Conservation (phyloP, 1,139 yeast species). For the Cylindricascospora bacillispora region DNA sequence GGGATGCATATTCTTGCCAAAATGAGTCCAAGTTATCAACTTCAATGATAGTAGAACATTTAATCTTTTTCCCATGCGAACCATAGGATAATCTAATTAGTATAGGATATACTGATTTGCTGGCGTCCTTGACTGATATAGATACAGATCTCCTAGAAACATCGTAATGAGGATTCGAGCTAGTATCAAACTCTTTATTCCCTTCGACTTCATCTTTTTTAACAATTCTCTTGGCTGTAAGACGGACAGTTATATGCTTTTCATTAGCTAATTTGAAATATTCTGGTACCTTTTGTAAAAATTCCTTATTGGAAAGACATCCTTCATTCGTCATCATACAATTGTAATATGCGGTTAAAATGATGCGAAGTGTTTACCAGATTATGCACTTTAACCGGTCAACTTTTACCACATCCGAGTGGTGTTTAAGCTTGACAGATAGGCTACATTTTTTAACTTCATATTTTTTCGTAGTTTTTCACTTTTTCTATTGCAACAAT, state of each 20-base stretch:
- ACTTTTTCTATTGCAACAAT: no score
- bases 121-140: constrained; percentile 5
- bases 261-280: constrained; percentile 19
- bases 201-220: constrained; percentile 19
- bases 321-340: background rate
- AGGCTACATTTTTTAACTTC: no score
- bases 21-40: constrained; percentile 45
- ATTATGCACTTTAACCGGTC: no score
- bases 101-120: constrained; percentile 31
- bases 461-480: no score
- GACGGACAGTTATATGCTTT: constrained; percentile 16
- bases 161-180: constrained; percentile 17
- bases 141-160: constrained; percentile 17
- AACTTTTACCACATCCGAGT: no score
- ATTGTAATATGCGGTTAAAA: no score
- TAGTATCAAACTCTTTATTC: constrained; percentile 16
- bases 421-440: no score
- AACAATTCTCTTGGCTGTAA: constrained; percentile 20
- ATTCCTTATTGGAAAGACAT: constrained; percentile 7
- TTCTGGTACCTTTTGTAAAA: constrained; percentile 14
- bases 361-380: no score
- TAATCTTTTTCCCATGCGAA: constrained; percentile 43
- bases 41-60: constrained; percentile 54
- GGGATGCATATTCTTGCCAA: constrained; percentile 57
- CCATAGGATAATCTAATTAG: constrained; percentile 40